A percentile compares a stretch with the other conserved stretches of the same genome.
phyloP scores from a whole-genome alignment of 805 yeast genomes.

The Nakazawaea anatomiae region DNA sequence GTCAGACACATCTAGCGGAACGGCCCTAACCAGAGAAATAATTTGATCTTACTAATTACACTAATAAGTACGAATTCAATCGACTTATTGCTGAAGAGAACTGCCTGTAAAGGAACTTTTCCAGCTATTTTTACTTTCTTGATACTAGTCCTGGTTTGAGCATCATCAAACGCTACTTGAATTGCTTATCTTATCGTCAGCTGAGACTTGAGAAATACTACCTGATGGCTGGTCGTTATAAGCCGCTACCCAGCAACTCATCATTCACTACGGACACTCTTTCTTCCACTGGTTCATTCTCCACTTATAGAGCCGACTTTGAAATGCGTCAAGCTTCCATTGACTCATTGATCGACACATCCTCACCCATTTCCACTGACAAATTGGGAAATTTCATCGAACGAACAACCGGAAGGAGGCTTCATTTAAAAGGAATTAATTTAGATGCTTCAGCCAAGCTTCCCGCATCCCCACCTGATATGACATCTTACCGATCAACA shows the following conservation, averaged over 20 bases:
- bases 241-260: neutral
- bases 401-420: conserved; percentile 43
- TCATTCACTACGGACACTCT: neutral
- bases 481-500: conserved; percentile 33
- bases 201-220: neutral
- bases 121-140: too few relatives aligned
- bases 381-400: conserved; percentile 54
- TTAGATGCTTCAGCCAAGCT: conserved; percentile 69
- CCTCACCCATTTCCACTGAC: conserved; percentile 24
- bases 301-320: neutral
- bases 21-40: too few relatives aligned
- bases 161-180: neutral
- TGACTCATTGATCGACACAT: conserved; percentile 3
- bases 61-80: too few relatives aligned
- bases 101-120: too few relatives aligned
- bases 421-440: conserved; percentile 74
- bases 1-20: too few relatives aligned
- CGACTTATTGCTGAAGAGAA: too few relatives aligned
- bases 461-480: conserved; percentile 51
- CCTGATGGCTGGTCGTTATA: conserved; percentile 1
- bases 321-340: neutral
- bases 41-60: too few relatives aligned
- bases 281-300: neutral
- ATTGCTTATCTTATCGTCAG: conserved; percentile 3
- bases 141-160: neutral